Base-by-base conservation (phyloP, 1,284 basidiomycete species). In the Xerocomus tenax region DNA sequence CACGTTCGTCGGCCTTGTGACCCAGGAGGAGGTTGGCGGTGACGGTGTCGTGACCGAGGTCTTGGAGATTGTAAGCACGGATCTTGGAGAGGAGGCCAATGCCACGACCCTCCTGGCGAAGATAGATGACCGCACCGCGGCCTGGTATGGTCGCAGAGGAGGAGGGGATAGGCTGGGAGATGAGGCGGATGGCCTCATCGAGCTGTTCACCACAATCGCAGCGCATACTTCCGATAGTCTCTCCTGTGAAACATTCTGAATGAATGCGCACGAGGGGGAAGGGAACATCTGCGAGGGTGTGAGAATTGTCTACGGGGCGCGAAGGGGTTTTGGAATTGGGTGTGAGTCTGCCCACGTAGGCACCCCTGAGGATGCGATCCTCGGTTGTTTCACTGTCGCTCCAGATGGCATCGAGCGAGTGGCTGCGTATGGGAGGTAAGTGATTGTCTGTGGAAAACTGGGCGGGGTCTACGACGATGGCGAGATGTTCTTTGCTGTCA, bases 151-250 rank as follows among this genome's bases (percentile, higher is more conserved):
- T 73, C 13, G 65, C 64, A 10, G 71, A 55, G 45, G 58, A 52
- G 3, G 57, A 61, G 7, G 68, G 64, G 59, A 84, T 81, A 39
- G 88, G 84, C 63, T 82, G 78, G 15, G 87, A 87, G 57, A 99
- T 98, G 57, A 87, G 83, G 8, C 92, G 82, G 58, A 98, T 84
- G 23, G 96, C 93, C 67, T 98, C 94, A 69, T 98, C 93, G 13
- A 99, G 77, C 68, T 99, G 96, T 68, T 98, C 94, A 16, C 96
- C 96, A 63, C 96, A 99, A 68, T 99, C 96, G 68, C 96, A 99
- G 28, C 96, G 85, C 85, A 97, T 94, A 64, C 91, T 95, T 9
- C 96, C 96, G 53, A 98, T 85, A 8, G 94, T 98, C 70, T 98
- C 96, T 36, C 96, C 96, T 0, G 96, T 99, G 69, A 94, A 98